These are phyloP conservation scores for Auxenochlorella pyrenoidosa DNA, from an alignment of 139 green algal species.

Conservation along the genomic window DNA sequence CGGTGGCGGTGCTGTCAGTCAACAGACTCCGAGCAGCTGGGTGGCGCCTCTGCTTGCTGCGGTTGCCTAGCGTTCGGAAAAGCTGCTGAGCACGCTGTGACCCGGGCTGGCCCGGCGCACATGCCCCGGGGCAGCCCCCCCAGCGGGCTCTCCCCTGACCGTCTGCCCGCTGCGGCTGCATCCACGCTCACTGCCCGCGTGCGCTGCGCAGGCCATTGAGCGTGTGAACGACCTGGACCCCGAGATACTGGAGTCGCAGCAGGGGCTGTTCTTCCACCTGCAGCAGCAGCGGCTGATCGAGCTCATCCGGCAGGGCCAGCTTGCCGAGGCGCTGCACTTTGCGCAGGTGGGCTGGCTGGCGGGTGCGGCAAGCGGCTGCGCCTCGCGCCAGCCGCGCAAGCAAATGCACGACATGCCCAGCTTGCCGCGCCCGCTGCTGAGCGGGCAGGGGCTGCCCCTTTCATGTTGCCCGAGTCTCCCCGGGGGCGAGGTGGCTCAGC, in stretches of 20 bases:
- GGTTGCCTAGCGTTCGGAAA: too few relatives aligned
- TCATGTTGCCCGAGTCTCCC: too few relatives aligned
- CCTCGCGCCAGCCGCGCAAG: too few relatives aligned
- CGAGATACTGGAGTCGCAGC: conserved; percentile 88
- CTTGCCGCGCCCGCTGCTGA: too few relatives aligned
- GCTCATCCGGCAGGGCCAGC: conserved; percentile 83
- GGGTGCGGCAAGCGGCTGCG: neutral
- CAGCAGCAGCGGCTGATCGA: conserved; percentile 98
- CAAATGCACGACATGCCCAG: too few relatives aligned
- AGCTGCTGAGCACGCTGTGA: too few relatives aligned
- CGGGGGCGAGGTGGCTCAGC: too few relatives aligned
- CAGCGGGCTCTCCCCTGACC: neutral
- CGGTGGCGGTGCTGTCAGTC: too few relatives aligned
- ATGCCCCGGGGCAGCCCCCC: too few relatives aligned
- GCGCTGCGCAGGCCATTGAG: conserved; percentile 85
- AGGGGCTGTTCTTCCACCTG: conserved; percentile 92
- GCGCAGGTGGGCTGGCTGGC: conserved; percentile 52
- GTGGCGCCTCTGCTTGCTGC: too few relatives aligned
- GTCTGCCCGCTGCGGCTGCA: neutral
- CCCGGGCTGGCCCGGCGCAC: neutral
- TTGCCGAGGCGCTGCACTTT: conserved; percentile 90
- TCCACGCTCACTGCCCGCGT: neutral
- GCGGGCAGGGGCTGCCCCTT: too few relatives aligned
- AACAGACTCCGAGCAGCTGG: too few relatives aligned
- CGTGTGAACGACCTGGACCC: conserved; percentile 61